These are phyloP conservation scores for Fusarium xyrophilum DNA, from an alignment of 2,329 filamentous ascomycete genomes.

Conservation along the genomic window DNA sequence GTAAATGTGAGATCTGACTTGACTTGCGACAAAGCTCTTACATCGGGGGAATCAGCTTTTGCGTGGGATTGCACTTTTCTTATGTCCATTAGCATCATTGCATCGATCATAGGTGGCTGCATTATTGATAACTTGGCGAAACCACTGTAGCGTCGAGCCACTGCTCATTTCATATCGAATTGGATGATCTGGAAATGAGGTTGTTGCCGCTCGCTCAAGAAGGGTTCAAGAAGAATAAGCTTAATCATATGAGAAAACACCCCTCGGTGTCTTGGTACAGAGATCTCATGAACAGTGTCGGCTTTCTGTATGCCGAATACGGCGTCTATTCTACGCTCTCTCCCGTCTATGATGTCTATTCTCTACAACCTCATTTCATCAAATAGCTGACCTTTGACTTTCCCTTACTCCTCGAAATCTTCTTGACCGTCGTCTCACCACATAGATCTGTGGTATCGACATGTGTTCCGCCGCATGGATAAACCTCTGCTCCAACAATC, in stretches of 20 bases:
- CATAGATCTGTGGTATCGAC: slow-evolving; percentile 65
- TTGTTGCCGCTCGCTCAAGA: background rate
- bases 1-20: background rate
- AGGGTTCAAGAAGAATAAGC: background rate
- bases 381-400: slow-evolving; percentile 38
- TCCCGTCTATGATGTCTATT: background rate
- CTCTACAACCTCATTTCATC: slow-evolving; percentile 5
- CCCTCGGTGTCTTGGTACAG: background rate
- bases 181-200: background rate
- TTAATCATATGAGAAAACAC: background rate
- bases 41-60: background rate
- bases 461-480: slow-evolving; percentile 80
- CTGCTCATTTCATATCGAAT: background rate
- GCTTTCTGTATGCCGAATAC: too few relatives aligned
- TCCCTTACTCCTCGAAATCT: slow-evolving; percentile 55
- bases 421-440: slow-evolving; percentile 69
- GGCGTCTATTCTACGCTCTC: background rate
- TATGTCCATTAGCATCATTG: background rate
- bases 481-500: slow-evolving; percentile 71
- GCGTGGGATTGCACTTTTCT: background rate
- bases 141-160: background rate
- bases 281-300: background rate
- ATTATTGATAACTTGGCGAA: background rate
- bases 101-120: background rate
- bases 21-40: background rate